Evolutionary conservation across 2,329 filamentous ascomycete genomes (phyloP).

Genomic region (Fusarium buharicum): DNA sequence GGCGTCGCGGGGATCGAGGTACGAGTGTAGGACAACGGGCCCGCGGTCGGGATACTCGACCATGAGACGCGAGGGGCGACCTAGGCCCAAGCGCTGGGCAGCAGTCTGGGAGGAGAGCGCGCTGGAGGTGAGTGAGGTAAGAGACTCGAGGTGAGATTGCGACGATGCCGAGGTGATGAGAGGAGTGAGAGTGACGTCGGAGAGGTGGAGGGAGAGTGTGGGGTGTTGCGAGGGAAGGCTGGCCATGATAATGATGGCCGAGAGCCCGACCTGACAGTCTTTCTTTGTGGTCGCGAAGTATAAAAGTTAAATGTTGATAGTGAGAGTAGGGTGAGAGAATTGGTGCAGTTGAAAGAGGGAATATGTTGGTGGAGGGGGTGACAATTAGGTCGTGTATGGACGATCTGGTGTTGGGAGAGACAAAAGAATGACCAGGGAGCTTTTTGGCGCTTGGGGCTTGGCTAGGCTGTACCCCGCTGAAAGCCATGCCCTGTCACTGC

Average conservation of each 20-base stretch:
- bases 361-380: conserved; percentile 27
- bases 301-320: background rate
- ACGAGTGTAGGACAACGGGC: conserved; percentile 58
- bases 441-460: conserved; percentile 25
- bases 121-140: conserved; percentile 63
- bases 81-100: conserved; percentile 63
- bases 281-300: background rate
- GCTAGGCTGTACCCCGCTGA: conserved; percentile 30
- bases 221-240: conserved; percentile 61
- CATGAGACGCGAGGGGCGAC: conserved; percentile 66
- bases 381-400: conserved; percentile 28
- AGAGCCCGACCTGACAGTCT: conserved; percentile 15
- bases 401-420: conserved; percentile 30
- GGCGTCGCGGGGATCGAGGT: conserved; percentile 54
- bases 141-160: conserved; percentile 58
- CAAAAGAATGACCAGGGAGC: conserved; percentile 14
- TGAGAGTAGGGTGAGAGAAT: conserved; percentile 1
- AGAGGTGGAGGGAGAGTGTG: conserved; percentile 64
- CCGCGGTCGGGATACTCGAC: conserved; percentile 63
- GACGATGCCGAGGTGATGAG: conserved; percentile 65
- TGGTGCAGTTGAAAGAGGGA: conserved; percentile 12
- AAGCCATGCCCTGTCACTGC: conserved; percentile 30
- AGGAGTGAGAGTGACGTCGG: conserved; percentile 66
- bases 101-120: conserved; percentile 65
- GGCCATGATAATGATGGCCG: conserved; percentile 47